phyloP scores from a whole-genome alignment of 1,284 basidiomycete genomes.

The Coniferiporia sulphurascens region DNA sequence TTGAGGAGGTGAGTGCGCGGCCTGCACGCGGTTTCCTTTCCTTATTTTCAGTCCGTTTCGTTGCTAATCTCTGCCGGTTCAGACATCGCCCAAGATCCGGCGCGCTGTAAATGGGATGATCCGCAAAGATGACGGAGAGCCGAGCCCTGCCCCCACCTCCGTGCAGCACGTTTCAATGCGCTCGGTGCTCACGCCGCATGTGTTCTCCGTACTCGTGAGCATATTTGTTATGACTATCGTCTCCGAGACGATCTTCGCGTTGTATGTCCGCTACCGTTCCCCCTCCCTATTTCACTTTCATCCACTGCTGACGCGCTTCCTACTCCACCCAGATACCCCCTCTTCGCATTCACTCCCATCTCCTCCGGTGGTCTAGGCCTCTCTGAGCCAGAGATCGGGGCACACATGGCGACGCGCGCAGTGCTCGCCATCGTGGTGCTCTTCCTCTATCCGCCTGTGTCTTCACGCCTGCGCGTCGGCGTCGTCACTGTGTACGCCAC shows the following conservation, averaged over 20 bases:
- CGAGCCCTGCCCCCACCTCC: no score
- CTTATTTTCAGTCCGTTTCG: not conserved
- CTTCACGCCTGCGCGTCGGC: slow-evolving; percentile 17
- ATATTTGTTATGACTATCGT: slow-evolving; percentile 9
- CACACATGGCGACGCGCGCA: slow-evolving; percentile 22
- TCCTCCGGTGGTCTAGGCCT: slow-evolving; percentile 24
- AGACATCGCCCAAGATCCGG: no score
- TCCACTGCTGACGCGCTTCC: no score
- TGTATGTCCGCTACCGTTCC: slow-evolving; percentile 6
- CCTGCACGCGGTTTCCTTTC: not conserved
- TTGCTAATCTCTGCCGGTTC: slow-evolving; percentile 11
- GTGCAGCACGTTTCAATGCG: not conserved
- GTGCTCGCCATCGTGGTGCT: slow-evolving; percentile 21
- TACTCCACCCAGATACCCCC: slow-evolving; percentile 15
- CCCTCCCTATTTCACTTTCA: no score
- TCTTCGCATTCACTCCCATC: slow-evolving; percentile 25
- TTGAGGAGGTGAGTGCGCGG: slow-evolving; percentile 21
- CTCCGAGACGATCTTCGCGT: slow-evolving; percentile 19
- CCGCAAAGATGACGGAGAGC: no score
- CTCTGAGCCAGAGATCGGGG: slow-evolving; percentile 22
- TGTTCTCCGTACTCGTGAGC: slow-evolving; percentile 15
- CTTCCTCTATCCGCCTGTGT: slow-evolving; percentile 16
- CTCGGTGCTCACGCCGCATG: slow-evolving; percentile 16
- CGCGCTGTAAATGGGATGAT: no score
- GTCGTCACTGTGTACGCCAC: slow-evolving; percentile 18